A percentile compares a stretch with the other conserved stretches of the same genome.
Conservation (phyloP, 495 filamentous ascomycete genomes). For the Podospora pseudoanserina region DNA sequence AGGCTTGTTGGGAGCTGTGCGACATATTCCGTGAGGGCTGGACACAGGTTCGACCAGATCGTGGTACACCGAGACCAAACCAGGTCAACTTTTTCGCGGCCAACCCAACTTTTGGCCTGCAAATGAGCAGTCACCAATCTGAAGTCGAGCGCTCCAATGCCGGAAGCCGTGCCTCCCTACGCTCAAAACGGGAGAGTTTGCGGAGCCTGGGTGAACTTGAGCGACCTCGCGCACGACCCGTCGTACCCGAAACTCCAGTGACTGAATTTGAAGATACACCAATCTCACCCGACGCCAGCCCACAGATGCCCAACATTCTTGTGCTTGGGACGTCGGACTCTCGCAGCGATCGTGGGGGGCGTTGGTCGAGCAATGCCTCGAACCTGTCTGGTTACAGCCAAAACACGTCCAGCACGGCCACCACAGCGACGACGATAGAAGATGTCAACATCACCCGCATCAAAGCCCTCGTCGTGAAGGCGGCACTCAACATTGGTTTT, state of each 20-base stretch:
- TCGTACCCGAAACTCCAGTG: slow-evolving; percentile 77
- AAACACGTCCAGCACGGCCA: slow-evolving; percentile 71
- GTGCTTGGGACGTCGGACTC: slow-evolving; percentile 65
- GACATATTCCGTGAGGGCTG: slow-evolving; percentile 92
- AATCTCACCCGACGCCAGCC: slow-evolving; percentile 71
- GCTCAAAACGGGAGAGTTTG: slow-evolving; percentile 44
- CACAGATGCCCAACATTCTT: slow-evolving; percentile 74
- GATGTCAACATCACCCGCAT: slow-evolving; percentile 71
- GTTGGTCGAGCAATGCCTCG: slow-evolving; percentile 74
- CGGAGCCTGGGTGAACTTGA: slow-evolving; percentile 36
- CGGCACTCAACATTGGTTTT: slow-evolving; percentile 76
- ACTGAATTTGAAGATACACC: slow-evolving; percentile 90
- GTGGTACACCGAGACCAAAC: slow-evolving; percentile 78
- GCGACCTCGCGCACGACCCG: slow-evolving; percentile 31
- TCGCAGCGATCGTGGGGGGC: slow-evolving; percentile 42
- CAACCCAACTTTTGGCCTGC: slow-evolving; percentile 22
- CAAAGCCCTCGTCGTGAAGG: slow-evolving; percentile 73
- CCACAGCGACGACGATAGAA: slow-evolving; percentile 59
- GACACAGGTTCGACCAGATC: slow-evolving; percentile 82
- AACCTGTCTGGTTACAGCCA: slow-evolving; percentile 71
- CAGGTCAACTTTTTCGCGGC: slow-evolving; percentile 64
- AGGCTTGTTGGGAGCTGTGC: slow-evolving; percentile 92
- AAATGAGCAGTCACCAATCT: slow-evolving; percentile 27
- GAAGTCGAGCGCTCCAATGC: slow-evolving; percentile 33
- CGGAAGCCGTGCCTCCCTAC: slow-evolving; percentile 42